Evolutionary conservation across 2,329 filamentous ascomycete species (phyloP), one percentile per base, ranked within the genome.

Genomic region (Orbilia quercus): DNA sequence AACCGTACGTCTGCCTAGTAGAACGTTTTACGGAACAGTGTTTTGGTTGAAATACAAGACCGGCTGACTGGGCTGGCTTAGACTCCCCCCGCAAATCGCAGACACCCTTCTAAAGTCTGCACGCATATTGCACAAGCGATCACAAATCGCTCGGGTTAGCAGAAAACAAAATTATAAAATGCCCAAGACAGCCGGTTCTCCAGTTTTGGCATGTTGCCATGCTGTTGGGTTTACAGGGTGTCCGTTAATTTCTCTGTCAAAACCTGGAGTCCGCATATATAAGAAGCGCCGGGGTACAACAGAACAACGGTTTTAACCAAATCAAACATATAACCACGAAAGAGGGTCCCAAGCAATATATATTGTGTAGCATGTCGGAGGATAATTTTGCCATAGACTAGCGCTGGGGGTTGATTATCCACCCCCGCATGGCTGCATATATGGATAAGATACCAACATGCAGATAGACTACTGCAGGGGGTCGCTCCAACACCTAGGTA

Each of bases 1-100:
- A 12, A 42, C 16, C 25, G 9, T 31, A 45, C 22, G 28, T 59
- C 63, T 67, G 53, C 54, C 53, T 67, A 51, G 53, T 23, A 63
- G 22, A 48, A 28, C 2, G 14, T 34, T 31, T 7, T 12, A 51
- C 48, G 7, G 9, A 7, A 14, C 45, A 28, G 11, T n/a, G 14
- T 18, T n/a, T 4, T 18, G 16, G 38, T 42, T 22, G 18, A 18
- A 25, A 47, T 59, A 31, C 28, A 9, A 31, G 28, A 31, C n/a
- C n/a, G n/a, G 28, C 9, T 9, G 28, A 31, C 28, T 31, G 28
- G 28, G 28, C 28, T 9, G 28, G 28, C 28, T 9, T 31, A 31
- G 9, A 9, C 9, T 9, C 28, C 28, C 28, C 28, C 28, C 28
- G 28, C 28, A 31, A 31, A 31, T 31, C 5, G 28, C n/a, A n/a